phyloP scores from a whole-genome alignment of 169 alveolate species.

The Theileria equi region DNA sequence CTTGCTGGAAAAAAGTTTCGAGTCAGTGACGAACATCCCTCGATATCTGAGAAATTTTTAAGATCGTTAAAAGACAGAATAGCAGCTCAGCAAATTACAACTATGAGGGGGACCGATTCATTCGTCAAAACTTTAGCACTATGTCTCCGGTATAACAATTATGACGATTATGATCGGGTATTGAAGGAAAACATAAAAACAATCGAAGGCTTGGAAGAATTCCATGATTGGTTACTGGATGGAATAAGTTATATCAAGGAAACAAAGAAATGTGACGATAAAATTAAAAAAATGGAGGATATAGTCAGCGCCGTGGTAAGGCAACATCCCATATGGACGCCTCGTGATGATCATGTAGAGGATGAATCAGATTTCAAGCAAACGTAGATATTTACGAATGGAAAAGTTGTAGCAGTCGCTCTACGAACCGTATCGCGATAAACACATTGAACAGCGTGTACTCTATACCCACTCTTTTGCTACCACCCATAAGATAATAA shows the following conservation, averaged over 20 bases:
- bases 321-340: slow-evolving; percentile 63
- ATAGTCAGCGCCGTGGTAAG: slow-evolving; percentile 31
- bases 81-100: slow-evolving; percentile 51
- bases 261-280: slow-evolving; percentile 10
- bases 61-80: slow-evolving; percentile 48
- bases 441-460: too few relatives aligned
- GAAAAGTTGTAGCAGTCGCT: background rate
- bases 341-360: slow-evolving; percentile 52
- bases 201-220: slow-evolving; percentile 60
- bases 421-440: background rate
- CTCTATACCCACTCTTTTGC: too few relatives aligned
- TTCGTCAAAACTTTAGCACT: slow-evolving; percentile 58
- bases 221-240: slow-evolving; percentile 52
- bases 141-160: slow-evolving; percentile 42
- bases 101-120: slow-evolving; percentile 48
- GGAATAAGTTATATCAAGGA: slow-evolving; percentile 37
- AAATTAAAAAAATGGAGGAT: slow-evolving; percentile 50
- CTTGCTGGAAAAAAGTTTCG: slow-evolving; percentile 40
- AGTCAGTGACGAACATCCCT: slow-evolving; percentile 58
- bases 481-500: too few relatives aligned
- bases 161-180: slow-evolving; percentile 7
- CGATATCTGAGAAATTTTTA: slow-evolving; percentile 55
- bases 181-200: slow-evolving; percentile 19
- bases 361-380: slow-evolving; percentile 42
- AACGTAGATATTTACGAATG: too few relatives aligned